These are phyloP conservation scores for Flagelloscypha sp. DNA, from an alignment of 768 basidiomycete species.

Conservation along the genomic window DNA sequence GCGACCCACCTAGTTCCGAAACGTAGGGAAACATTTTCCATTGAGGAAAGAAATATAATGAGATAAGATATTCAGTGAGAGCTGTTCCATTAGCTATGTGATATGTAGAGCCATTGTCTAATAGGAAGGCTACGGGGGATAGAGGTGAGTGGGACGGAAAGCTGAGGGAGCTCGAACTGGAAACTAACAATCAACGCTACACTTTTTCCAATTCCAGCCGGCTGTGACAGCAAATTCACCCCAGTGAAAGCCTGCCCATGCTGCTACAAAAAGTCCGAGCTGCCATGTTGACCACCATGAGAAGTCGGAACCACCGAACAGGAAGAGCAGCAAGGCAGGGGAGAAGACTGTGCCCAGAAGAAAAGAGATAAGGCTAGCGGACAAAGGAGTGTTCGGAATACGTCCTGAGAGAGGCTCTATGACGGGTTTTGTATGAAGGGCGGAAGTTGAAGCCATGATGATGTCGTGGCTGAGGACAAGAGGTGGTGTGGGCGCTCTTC, in stretches of 20 bases:
- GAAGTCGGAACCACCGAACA: constrained; percentile 33
- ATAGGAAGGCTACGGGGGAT: constrained; percentile 64
- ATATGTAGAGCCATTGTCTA: constrained; percentile 85
- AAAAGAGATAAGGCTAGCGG: constrained; percentile 72
- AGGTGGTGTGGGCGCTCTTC: no score
- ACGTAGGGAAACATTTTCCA: constrained; percentile 54
- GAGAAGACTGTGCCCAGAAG: constrained; percentile 69
- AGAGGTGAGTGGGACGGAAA: constrained; percentile 8
- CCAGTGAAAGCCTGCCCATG: constrained; percentile 88
- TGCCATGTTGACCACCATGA: constrained; percentile 66
- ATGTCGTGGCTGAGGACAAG: not conserved
- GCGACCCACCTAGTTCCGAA: constrained; percentile 45
- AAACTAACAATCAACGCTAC: constrained; percentile 83
- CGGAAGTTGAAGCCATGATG: constrained; percentile 1
- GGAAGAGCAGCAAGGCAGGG: constrained; percentile 44
- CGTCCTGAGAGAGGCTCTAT: constrained; percentile 36
- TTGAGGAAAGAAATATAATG: constrained; percentile 56
- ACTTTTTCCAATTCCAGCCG: constrained; percentile 90
- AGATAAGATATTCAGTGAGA: constrained; percentile 70
- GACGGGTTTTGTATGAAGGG: no score
- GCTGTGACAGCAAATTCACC: constrained; percentile 93
- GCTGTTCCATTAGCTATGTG: constrained; percentile 78
- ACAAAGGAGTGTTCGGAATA: constrained; percentile 87
- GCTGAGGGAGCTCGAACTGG: not conserved
- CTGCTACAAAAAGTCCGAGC: constrained; percentile 74